Conservation (phyloP, 306 rosid species). For the Cyamopsis tetragonoloba region DNA sequence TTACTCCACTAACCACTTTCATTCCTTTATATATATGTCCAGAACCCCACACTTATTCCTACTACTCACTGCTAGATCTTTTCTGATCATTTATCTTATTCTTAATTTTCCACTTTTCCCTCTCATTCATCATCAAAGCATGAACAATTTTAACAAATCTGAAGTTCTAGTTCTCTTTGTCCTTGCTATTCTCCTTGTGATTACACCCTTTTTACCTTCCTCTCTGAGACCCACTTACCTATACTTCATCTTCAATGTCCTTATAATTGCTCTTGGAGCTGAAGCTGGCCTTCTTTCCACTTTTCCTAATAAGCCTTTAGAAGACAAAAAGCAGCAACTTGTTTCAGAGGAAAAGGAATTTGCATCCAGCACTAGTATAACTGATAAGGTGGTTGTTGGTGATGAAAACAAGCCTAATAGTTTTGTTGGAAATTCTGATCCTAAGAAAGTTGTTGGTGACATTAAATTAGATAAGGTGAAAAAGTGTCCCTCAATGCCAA, state of each 20-base stretch:
- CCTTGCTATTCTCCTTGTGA: slow-evolving; percentile 47
- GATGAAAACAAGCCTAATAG: slow-evolving; percentile 21
- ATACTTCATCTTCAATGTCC: slow-evolving; percentile 61
- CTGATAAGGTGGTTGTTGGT: not conserved
- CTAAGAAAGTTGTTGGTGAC: slow-evolving; percentile 18
- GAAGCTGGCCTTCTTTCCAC: slow-evolving; percentile 71
- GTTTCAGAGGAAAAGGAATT: slow-evolving; percentile 17
- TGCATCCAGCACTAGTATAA: not conserved
- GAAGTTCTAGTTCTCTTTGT: slow-evolving; percentile 50
- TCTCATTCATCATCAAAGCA: slow-evolving; percentile 19
- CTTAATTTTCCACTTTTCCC: not conserved
- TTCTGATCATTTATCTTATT: not conserved
- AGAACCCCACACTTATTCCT: slow-evolving; percentile 18
- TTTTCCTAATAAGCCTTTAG: slow-evolving; percentile 40
- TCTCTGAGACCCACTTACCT: slow-evolving; percentile 50
- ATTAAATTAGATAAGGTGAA: slow-evolving; percentile 33
- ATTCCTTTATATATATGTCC: slow-evolving; percentile 38
- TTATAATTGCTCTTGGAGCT: slow-evolving; percentile 65
- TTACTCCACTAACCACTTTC: not conserved
- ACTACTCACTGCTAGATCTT: slow-evolving; percentile 17
- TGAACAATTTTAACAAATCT: slow-evolving; percentile 47
- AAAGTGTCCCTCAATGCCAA: slow-evolving; percentile 58
- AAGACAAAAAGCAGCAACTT: slow-evolving; percentile 34
- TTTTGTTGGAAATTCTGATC: slow-evolving; percentile 34
- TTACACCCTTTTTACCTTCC: slow-evolving; percentile 65